phyloP scores from a whole-genome alignment of 305 asterid genomes.

The Fraxinus dipetala region DNA sequence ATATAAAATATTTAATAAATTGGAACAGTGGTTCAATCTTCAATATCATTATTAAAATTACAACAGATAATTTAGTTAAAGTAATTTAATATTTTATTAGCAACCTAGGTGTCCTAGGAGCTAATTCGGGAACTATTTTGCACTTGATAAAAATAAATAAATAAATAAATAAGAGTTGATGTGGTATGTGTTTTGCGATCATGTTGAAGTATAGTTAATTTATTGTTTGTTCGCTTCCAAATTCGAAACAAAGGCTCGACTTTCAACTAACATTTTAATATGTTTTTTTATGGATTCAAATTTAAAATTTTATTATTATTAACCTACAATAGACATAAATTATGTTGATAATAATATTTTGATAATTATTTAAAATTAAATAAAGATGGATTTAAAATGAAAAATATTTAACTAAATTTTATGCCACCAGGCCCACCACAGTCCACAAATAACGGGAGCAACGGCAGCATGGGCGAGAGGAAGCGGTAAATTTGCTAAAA shows the following conservation, averaged over 20 bases:
- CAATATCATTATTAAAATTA: neutral
- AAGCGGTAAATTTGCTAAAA: slow-evolving; percentile 22
- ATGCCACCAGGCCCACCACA: neutral
- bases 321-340: neutral
- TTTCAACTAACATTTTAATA: neutral
- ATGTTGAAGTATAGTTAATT: no score
- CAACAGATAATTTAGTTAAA: neutral
- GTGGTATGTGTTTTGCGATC: no score
- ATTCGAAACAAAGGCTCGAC: no score
- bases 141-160: neutral
- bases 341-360: neutral
- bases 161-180: no score
- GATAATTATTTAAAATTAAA: neutral
- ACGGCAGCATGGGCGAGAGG: neutral
- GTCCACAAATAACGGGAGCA: neutral
- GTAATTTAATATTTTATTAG: neutral
- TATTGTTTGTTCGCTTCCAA: no score
- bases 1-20: no score
- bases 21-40: neutral
- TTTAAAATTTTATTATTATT: neutral
- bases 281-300: no score
- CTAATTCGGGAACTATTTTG: neutral
- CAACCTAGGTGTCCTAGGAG: neutral
- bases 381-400: neutral
- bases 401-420: neutral